A percentile compares a stretch with the other conserved stretches of the same genome.
These are phyloP conservation scores for Stereum hirsutum DNA, from an alignment of 1,284 basidiomycete species.

Conservation along the genomic window DNA sequence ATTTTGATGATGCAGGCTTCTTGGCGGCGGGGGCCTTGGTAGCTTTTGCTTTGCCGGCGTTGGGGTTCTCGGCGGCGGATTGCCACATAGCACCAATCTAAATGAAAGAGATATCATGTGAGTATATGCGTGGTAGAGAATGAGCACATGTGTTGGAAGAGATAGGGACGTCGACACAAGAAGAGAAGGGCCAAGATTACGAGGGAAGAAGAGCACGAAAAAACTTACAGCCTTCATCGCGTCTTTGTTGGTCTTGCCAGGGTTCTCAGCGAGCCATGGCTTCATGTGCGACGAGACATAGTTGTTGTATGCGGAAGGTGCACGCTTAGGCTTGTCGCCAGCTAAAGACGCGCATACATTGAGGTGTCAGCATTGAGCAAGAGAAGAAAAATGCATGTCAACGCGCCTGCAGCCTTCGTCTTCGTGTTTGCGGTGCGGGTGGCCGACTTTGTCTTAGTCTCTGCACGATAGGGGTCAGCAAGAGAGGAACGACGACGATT, in stretches of 20 bases:
- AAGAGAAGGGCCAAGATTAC: too few relatives aligned
- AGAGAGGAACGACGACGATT: neutral
- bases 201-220: too few relatives aligned
- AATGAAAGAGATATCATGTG: neutral
- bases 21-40: constrained; percentile 24
- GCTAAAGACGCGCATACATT: neutral
- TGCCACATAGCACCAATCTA: constrained; percentile 47
- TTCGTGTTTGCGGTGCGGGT: constrained; percentile 38
- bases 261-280: constrained; percentile 41
- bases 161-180: too few relatives aligned
- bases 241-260: constrained; percentile 35
- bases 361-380: neutral
- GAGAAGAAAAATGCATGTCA: neutral
- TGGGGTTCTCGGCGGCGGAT: constrained; percentile 50
- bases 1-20: constrained; percentile 13
- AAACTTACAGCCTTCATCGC: constrained; percentile 39
- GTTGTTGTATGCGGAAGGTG: constrained; percentile 43
- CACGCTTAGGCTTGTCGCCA: constrained; percentile 35
- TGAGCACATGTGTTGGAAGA: neutral
- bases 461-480: constrained; percentile 17
- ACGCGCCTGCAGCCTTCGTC: constrained; percentile 15
- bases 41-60: constrained; percentile 36
- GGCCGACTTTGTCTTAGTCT: constrained; percentile 39
- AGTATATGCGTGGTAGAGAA: neutral
- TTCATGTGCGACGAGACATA: constrained; percentile 46